Conservation (phyloP, 31 red algal species). For the Odonthalia washingtoniensis region DNA sequence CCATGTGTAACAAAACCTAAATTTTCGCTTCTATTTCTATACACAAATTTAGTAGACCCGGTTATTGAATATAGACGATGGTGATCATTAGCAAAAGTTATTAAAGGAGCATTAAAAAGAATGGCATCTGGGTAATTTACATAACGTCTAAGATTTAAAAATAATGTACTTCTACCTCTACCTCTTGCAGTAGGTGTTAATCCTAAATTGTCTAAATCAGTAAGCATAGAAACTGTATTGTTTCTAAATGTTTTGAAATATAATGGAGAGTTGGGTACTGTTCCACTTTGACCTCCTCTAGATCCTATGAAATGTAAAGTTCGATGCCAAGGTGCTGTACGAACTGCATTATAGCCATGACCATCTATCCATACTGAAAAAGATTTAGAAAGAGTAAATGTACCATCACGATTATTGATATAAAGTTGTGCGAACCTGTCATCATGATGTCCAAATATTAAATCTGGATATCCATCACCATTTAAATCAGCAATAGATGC, state of each 20-base stretch:
- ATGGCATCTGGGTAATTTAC: constrained; percentile 42
- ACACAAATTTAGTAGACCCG: background rate
- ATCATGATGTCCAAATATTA: constrained; percentile 61
- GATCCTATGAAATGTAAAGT: background rate
- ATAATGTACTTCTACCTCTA: constrained; percentile 26
- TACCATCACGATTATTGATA: constrained; percentile 44
- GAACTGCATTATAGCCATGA: constrained; percentile 37
- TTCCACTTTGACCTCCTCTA: background rate
- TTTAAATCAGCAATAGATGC: constrained; percentile 53
- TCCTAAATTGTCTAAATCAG: background rate
- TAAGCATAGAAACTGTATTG: background rate
- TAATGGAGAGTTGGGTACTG: constrained; percentile 1
- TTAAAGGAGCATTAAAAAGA: constrained; percentile 34
- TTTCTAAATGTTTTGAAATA: background rate
- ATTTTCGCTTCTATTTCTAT: background rate
- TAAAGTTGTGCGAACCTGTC: constrained; percentile 25
- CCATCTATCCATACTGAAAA: constrained; percentile 45
- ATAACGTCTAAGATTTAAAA: constrained; percentile 7
- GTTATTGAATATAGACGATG: background rate
- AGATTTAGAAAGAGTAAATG: constrained; percentile 19
- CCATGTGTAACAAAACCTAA: constrained; percentile 22
- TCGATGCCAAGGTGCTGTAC: constrained; percentile 13
- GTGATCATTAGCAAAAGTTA: background rate
- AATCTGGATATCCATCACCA: constrained; percentile 48
- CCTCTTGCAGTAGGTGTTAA: background rate